Evolutionary conservation across 441 rosid species (phyloP).

Genomic region (Biscutella laevigata): DNA sequence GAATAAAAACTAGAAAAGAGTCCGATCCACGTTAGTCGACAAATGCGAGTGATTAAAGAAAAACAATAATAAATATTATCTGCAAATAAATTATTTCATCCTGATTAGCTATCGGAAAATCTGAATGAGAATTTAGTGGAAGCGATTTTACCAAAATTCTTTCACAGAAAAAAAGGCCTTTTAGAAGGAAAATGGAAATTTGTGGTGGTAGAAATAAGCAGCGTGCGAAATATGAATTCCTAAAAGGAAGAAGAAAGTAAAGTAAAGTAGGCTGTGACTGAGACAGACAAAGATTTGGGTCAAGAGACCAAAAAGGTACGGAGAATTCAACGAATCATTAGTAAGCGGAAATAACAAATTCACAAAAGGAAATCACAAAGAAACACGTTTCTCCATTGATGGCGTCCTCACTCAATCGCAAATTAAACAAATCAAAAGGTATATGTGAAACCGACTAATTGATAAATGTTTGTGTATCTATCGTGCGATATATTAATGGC

Average conservation of each 20-base stretch:
- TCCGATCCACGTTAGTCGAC: constrained; percentile 4
- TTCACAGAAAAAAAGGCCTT: neutral
- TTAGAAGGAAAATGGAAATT: too few species aligned
- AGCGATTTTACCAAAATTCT: too few species aligned
- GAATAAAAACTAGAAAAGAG: constrained; percentile 14
- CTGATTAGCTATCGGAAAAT: neutral
- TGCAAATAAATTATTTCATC: neutral
- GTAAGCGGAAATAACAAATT: neutral
- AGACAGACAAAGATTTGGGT: neutral
- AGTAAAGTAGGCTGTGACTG: too few species aligned
- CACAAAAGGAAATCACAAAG: constrained; percentile 11
- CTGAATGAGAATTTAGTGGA: neutral
- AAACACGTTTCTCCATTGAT: constrained; percentile 1
- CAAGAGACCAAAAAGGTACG: constrained; percentile 9
- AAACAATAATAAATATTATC: neutral
- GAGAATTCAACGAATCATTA: constrained; percentile 2
- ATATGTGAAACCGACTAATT: too few species aligned
- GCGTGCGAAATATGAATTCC: constrained; percentile 23
- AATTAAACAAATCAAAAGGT: neutral
- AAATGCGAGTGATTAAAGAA: neutral
- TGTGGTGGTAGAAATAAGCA: too few species aligned
- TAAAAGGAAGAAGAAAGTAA: constrained; percentile 6
- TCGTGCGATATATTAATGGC: neutral
- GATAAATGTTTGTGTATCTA: neutral
- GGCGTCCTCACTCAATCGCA: too few species aligned